Evolutionary conservation across 352 stramenopile genomes (phyloP).

Genomic region (Pythium biforme): DNA sequence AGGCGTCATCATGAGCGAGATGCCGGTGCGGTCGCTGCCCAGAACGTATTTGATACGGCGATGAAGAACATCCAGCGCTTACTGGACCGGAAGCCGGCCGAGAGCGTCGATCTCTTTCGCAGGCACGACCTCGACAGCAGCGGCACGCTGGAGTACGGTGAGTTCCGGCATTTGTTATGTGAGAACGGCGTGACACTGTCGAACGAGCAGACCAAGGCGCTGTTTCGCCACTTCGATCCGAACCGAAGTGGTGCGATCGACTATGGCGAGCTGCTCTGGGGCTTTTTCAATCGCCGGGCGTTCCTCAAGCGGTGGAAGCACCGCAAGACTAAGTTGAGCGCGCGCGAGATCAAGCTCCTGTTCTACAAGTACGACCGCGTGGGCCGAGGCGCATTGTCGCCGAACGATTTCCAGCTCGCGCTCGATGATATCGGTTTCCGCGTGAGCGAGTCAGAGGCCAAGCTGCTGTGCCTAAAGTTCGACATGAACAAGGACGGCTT

Average conservation of each 20-base stretch:
- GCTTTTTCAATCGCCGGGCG: constrained; percentile 55
- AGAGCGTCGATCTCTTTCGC: constrained; percentile 39
- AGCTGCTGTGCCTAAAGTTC: constrained; percentile 52
- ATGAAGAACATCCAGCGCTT: constrained; percentile 58
- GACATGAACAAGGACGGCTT: constrained; percentile 47
- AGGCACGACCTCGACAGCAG: constrained; percentile 49
- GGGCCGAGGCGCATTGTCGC: constrained; percentile 35
- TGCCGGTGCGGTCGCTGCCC: constrained; percentile 25
- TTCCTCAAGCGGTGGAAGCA: constrained; percentile 61
- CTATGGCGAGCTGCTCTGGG: constrained; percentile 63
- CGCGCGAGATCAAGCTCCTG: constrained; percentile 29
- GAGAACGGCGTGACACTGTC: constrained; percentile 34
- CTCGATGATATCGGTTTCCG: constrained; percentile 54
- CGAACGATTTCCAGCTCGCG: constrained; percentile 45
- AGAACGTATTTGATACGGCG: constrained; percentile 41
- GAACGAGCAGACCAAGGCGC: constrained; percentile 36
- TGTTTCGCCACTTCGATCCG: constrained; percentile 52
- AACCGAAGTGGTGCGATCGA: constrained; percentile 50
- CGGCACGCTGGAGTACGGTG: constrained; percentile 41
- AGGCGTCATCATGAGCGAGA: constrained; percentile 36
- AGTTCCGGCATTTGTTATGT: constrained; percentile 42
- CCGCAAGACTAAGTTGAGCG: constrained; percentile 31
- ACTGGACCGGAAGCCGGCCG: constrained; percentile 18
- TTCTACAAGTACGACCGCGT: constrained; percentile 55
- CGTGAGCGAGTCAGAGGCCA: constrained; percentile 43